Evolutionary conservation across 1,139 yeast species (phyloP).

Genomic region (Scheffersomyces cryptocercus): DNA sequence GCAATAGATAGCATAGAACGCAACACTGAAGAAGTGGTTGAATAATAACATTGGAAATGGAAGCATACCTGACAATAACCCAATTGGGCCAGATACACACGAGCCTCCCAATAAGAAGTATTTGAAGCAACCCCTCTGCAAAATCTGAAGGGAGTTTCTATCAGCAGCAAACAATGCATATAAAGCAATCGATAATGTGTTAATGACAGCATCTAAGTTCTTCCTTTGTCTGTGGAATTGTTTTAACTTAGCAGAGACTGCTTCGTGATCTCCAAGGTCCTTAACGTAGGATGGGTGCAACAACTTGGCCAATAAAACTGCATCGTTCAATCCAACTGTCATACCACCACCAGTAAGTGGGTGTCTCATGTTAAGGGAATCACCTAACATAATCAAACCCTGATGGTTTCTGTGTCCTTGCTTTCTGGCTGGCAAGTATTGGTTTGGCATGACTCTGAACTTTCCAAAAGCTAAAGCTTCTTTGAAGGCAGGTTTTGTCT

Average conservation of each 20-base stretch:
- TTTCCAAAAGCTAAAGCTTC: constrained; percentile 44
- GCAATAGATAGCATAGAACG: constrained; percentile 74
- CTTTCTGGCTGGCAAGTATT: constrained; percentile 75
- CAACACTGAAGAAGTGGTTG: constrained; percentile 87
- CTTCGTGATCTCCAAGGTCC: constrained; percentile 58
- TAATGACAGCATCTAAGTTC: constrained; percentile 77
- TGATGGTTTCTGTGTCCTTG: constrained; percentile 53
- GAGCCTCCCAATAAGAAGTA: constrained; percentile 86
- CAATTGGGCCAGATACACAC: constrained; percentile 76
- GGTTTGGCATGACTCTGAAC: constrained; percentile 91
- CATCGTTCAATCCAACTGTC: constrained; percentile 96
- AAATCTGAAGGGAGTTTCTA: constrained; percentile 56
- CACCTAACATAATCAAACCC: constrained; percentile 89
- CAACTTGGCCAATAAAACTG: constrained; percentile 62
- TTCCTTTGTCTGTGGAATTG: constrained; percentile 80
- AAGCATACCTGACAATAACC: constrained; percentile 77
- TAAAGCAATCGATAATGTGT: constrained; percentile 87
- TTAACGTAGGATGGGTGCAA: constrained; percentile 58
- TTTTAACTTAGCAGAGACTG: constrained; percentile 54
- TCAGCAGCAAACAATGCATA: constrained; percentile 91
- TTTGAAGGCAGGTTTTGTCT: constrained; percentile 64
- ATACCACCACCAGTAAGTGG: constrained; percentile 99
- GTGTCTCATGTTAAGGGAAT: constrained; percentile 95
- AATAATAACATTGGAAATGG: constrained; percentile 76
- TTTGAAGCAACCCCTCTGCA: constrained; percentile 86